A percentile compares a stretch with the other conserved stretches of the same genome.
These are phyloP conservation scores for Pleurotus tuber-regium DNA, from an alignment of 768 basidiomycete genomes.

Conservation along the genomic window DNA sequence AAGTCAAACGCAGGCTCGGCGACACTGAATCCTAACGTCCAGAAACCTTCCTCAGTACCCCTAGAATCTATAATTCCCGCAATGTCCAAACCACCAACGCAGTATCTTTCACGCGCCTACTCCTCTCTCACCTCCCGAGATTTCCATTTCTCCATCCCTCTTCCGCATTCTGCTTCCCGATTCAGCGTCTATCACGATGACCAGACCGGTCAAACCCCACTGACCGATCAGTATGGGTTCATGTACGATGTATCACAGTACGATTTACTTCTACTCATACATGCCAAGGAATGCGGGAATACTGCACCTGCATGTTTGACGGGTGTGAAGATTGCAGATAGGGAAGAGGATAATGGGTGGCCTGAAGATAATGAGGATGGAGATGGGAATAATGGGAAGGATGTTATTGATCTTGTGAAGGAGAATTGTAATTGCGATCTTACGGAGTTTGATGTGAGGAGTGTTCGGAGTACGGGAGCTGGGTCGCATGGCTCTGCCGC, in stretches of 20 bases:
- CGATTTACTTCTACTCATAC: slow-evolving; percentile 72
- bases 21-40: slow-evolving; percentile 13
- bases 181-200: slow-evolving; percentile 50
- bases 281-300: slow-evolving; percentile 69
- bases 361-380: slow-evolving; percentile 63
- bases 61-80: slow-evolving; percentile 83
- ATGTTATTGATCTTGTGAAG: slow-evolving; percentile 44
- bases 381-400: slow-evolving; percentile 27
- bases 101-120: slow-evolving; percentile 75
- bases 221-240: slow-evolving; percentile 90
- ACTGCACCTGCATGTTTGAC: slow-evolving; percentile 84
- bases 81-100: slow-evolving; percentile 77
- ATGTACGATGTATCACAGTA: slow-evolving; percentile 85
- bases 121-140: slow-evolving; percentile 70
- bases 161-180: slow-evolving; percentile 54
- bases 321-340: slow-evolving; percentile 84
- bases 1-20: slow-evolving; percentile 25
- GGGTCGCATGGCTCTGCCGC: slow-evolving; percentile 9
- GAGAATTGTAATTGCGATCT: slow-evolving; percentile 44
- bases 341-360: slow-evolving; percentile 77
- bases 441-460: slow-evolving; percentile 22
- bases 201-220: slow-evolving; percentile 49
- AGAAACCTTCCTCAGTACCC: slow-evolving; percentile 52
- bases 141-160: slow-evolving; percentile 70
- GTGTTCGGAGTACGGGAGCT: slow-evolving; percentile 14